Evolutionary conservation across 2,329 filamentous ascomycete genomes (phyloP).

Genomic region (Trichoderma koningiopsis): DNA sequence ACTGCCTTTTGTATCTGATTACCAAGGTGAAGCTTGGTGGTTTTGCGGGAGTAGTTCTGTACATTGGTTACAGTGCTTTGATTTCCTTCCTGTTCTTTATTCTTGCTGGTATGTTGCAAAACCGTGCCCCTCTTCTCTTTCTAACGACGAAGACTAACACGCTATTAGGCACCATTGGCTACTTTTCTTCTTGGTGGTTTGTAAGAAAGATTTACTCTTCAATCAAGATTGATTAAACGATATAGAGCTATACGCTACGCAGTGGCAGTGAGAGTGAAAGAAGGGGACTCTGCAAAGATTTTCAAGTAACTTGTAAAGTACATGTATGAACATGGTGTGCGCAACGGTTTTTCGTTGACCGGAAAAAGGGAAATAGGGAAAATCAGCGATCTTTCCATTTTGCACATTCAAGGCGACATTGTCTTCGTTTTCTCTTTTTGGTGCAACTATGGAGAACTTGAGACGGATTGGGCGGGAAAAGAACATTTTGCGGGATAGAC

Average conservation of each 20-base stretch:
- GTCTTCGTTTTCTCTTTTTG: neutral
- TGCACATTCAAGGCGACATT: conserved; percentile 11
- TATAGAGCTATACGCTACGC: neutral
- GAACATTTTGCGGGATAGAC: conserved; percentile 23
- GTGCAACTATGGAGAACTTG: neutral
- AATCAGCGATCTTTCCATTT: neutral
- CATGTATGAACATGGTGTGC: conserved; percentile 37
- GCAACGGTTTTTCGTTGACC: conserved; percentile 24
- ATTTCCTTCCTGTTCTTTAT: conserved; percentile 92
- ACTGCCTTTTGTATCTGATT: conserved; percentile 87
- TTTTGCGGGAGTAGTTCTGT: conserved; percentile 83
- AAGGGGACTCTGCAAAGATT: neutral
- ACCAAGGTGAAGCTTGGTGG: conserved; percentile 85
- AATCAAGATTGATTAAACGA: conserved; percentile 88
- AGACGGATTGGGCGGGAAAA: conserved; percentile 1
- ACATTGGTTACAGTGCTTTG: conserved; percentile 88
- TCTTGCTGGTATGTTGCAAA: conserved; percentile 73
- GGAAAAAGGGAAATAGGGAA: neutral
- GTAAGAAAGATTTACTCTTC: conserved; percentile 91
- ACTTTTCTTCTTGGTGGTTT: conserved; percentile 93
- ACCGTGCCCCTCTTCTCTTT: neutral
- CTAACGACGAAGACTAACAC: conserved; percentile 27
- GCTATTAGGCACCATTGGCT: conserved; percentile 81
- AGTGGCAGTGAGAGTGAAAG: neutral
- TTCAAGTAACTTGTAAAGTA: conserved; percentile 35